These are phyloP conservation scores for Cladosporium sp. DNA, from an alignment of 2,329 filamentous ascomycete genomes.

Conservation along the genomic window DNA sequence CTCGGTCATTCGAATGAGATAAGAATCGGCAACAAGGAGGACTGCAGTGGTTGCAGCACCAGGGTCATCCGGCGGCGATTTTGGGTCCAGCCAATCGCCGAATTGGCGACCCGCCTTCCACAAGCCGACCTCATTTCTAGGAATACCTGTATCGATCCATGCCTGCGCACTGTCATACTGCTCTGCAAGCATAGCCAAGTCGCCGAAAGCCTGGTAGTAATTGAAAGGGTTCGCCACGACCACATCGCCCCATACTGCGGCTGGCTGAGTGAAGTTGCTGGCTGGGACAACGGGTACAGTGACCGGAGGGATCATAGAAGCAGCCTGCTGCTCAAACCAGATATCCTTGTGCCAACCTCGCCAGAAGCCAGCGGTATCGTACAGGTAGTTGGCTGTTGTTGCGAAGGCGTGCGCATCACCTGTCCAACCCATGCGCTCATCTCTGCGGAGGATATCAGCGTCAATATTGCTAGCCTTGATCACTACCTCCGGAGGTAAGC, in stretches of 20 bases:
- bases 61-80: constrained; percentile 33
- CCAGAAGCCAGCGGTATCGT: constrained; percentile 55
- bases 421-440: constrained; percentile 59
- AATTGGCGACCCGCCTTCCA: constrained; percentile 44
- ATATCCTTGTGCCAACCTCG: constrained; percentile 55
- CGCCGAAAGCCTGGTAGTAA: constrained; percentile 40
- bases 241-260: constrained; percentile 46
- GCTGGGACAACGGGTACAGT: constrained; percentile 25
- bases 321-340: constrained; percentile 39
- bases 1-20: constrained; percentile 41
- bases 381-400: constrained; percentile 57
- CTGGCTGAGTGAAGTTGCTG: constrained; percentile 23
- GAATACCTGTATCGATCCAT: constrained; percentile 42
- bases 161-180: constrained; percentile 42
- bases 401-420: constrained; percentile 55
- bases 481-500: too few relatives aligned
- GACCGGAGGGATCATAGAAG: constrained; percentile 30
- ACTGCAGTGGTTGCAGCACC: constrained; percentile 39
- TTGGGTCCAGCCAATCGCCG: constrained; percentile 48
- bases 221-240: constrained; percentile 42
- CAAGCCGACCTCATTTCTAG: constrained; percentile 34
- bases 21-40: constrained; percentile 44
- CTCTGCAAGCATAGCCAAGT: constrained; percentile 38
- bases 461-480: not conserved
- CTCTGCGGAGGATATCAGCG: constrained; percentile 35